Evolutionary conservation across 2,329 filamentous ascomycete genomes (phyloP), one percentile per base, ranked within the genome.

Genomic region (Fusarium nurragi): DNA sequence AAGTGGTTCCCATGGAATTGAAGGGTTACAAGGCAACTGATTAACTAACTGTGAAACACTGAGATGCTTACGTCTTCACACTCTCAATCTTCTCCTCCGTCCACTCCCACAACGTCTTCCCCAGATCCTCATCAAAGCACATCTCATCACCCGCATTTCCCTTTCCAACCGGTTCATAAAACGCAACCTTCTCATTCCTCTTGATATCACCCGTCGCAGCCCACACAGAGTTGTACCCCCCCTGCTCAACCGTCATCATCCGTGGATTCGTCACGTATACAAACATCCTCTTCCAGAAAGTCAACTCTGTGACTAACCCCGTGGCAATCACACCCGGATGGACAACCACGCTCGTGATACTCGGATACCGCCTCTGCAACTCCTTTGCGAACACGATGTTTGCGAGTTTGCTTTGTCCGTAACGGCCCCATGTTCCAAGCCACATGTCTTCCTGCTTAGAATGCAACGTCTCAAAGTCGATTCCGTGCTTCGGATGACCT

Each of bases 361-460:
- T 64, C 0, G 80, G 80, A 51, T 80, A 76, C 2, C 79, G 77
- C 8, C 78, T 76, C 4, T 80, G 80, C 6, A 85, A 64, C 61
- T 83, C 80, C 1, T 76, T 68, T 4, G 81, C 80, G 43, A 80
- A 80, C 6, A 83, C 69, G 25, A 84, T 77, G 49, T 82, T 83
- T 4, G 81, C 83, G 1, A 81, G 76, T 67, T 85, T 86, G 57
- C 79, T 81, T n/a, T 81, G 79, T 10, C 76, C 80, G 64, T 86
- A 86, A 3, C 81, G 80, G 4, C 74, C 70, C 76, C 78, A 82
- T 5, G 79, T 77, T 30, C 76, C 78, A 6, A 70, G 55, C 0
- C 60, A 58, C 22, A 78, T 61, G 16, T 64, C 44, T 23, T 67
- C 64, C 36, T 74, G 69, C 36, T 65, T 68, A 1, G 69, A 72